Evolutionary conservation across 2,329 filamentous ascomycete species (phyloP), one percentile per base, ranked within the genome.

Genomic region (Cladosporium velox): DNA sequence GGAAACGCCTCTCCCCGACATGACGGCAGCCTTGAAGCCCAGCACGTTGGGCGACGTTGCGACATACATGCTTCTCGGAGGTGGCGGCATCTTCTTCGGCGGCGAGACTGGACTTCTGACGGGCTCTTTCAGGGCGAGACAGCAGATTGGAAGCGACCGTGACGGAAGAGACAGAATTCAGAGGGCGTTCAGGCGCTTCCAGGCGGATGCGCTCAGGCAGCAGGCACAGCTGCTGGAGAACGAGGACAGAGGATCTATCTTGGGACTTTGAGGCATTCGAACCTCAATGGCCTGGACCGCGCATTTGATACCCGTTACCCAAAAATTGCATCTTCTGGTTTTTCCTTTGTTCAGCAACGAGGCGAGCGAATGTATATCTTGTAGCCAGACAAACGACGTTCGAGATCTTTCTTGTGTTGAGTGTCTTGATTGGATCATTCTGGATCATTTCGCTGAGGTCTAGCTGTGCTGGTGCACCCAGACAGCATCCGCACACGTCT

Each of bases 1-100:
- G 21, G 83, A 83, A 59, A 87, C 89, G 72, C 72, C 83, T 0
- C 78, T 91, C 1, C 88, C 89, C 0, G 87, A 91, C 70, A 77
- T 90, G 41, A 86, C 85, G 0, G 81, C 82, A 0, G 72, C 86
- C 44, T 70, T 90, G 49, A 82, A 84, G 54, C 88, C 88, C 0
- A 86, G 84, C 1, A 79, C 79, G 0, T 72, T 85, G 59, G 87
- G 87, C 15, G 88, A 91, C 68, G 73, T 87, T 32, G 84, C 86
- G 3, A 86, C 88, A 0, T 90, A 88, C 72, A 84, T 85, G 67
- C 85, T 90, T 72, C 87, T 90, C 57, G 83, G 84, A 0, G 73
- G 85, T 0, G 88, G 87, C 15, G 88, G 88, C 0, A 73, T 90
- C 5, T 87, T 91, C 67, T 69, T 91, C 6, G 88, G 88, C 8